phyloP scores from a whole-genome alignment of 1,139 yeast genomes.

The Pneumocystis oryctolagi region DNA sequence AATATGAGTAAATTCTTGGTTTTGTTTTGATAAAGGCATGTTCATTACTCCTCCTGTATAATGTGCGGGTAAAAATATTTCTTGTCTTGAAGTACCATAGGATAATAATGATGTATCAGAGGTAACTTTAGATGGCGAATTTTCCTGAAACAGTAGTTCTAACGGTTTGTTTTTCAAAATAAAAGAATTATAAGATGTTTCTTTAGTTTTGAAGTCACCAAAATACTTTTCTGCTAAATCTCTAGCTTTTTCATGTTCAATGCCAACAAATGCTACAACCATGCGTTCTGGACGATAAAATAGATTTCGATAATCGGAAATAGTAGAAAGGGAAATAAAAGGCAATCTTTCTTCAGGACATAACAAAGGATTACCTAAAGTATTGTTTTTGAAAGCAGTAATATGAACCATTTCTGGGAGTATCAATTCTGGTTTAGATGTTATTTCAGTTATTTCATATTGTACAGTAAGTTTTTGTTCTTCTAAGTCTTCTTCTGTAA shows the following conservation, averaged over 20 bases:
- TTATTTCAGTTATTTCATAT: constrained; percentile 70
- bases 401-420: constrained; percentile 79
- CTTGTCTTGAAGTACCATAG: background rate
- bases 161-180: background rate
- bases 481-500: constrained; percentile 53
- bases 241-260: constrained; percentile 55
- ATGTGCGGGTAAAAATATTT: constrained; percentile 28
- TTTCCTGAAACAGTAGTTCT: constrained; percentile 1
- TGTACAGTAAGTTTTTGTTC: constrained; percentile 63
- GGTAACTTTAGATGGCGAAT: background rate
- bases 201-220: constrained; percentile 39
- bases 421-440: constrained; percentile 71
- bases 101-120: background rate
- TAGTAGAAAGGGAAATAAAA: constrained; percentile 36
- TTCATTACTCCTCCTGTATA: constrained; percentile 69
- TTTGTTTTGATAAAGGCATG: constrained; percentile 20
- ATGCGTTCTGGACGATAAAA: constrained; percentile 70
- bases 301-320: constrained; percentile 47
- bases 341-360: constrained; percentile 62
- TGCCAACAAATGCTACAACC: constrained; percentile 82
- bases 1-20: constrained; percentile 59
- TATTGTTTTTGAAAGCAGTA: constrained; percentile 56
- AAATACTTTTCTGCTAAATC: constrained; percentile 47
- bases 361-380: constrained; percentile 73
- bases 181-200: background rate